Conservation (phyloP, 106 monocot genomes). For the Allium fistulosum region DNA sequence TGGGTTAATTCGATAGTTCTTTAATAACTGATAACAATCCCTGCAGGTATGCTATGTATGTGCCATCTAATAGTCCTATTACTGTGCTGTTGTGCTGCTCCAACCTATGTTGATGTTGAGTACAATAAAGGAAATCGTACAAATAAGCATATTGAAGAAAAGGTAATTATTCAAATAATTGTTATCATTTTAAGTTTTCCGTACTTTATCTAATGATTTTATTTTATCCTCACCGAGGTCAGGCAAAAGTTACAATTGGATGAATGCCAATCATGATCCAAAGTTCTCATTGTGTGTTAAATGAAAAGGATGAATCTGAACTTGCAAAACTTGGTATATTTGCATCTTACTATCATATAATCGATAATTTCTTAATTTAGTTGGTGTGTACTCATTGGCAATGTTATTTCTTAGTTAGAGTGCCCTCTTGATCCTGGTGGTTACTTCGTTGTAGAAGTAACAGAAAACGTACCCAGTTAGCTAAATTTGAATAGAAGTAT, state of each 20-base stretch:
- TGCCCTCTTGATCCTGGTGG: constrained; percentile 99
- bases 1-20: no score
- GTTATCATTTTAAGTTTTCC: no score
- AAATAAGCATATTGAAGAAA: constrained; percentile 13
- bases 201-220: no score
- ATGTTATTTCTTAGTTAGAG: constrained; percentile 39
- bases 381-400: neutral
- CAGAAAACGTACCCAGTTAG: constrained; percentile 68
- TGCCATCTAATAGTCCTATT: neutral
- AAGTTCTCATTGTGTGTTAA: no score
- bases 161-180: no score
- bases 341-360: neutral
- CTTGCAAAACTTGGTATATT: constrained; percentile 63
- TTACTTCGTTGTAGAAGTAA: constrained; percentile 91
- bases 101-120: constrained; percentile 66
- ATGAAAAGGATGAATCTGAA: no score
- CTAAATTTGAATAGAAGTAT: no score
- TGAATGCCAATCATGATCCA: no score
- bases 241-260: no score
- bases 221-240: no score
- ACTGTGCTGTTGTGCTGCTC: constrained; percentile 60
- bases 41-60: neutral
- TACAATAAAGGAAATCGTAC: constrained; percentile 54
- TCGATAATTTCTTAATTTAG: neutral
- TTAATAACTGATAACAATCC: no score